Conservation (phyloP, 106 monocot genomes). For the Dioscorea dumetorum region DNA sequence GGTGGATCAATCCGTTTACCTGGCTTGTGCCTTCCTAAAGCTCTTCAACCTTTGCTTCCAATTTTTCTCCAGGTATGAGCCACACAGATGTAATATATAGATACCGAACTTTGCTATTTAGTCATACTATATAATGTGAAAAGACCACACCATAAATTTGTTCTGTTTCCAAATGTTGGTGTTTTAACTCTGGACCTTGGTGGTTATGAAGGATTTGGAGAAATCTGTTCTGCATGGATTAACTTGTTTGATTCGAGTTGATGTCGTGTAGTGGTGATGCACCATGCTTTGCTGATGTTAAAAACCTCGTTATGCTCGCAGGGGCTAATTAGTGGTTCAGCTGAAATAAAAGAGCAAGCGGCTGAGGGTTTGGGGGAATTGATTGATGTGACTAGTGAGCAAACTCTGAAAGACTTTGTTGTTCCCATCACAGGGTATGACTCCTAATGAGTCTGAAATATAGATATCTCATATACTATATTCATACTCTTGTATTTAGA, state of each 20-base stretch:
- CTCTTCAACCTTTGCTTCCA: slow-evolving; percentile 95
- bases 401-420: slow-evolving; percentile 91
- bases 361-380: slow-evolving; percentile 91
- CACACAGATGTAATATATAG: not conserved
- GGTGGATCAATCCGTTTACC: slow-evolving; percentile 80
- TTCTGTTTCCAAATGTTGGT: no score
- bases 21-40: slow-evolving; percentile 96
- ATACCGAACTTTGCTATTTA: no score
- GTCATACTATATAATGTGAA: no score
- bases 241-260: no score
- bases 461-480: no score
- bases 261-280: no score
- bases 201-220: no score
- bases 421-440: slow-evolving; percentile 96
- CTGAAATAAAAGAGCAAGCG: slow-evolving; percentile 91
- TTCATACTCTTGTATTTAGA: no score
- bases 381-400: slow-evolving; percentile 90
- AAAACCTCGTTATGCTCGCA: slow-evolving; percentile 8
- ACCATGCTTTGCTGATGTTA: no score
- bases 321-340: slow-evolving; percentile 95
- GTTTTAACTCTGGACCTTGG: no score
- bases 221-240: no score
- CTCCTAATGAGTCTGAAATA: not conserved
- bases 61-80: slow-evolving; percentile 82
- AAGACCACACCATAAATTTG: no score